Conservation (phyloP, 2,329 filamentous ascomycete species). For the Scopulariopsis brevicaulis region DNA sequence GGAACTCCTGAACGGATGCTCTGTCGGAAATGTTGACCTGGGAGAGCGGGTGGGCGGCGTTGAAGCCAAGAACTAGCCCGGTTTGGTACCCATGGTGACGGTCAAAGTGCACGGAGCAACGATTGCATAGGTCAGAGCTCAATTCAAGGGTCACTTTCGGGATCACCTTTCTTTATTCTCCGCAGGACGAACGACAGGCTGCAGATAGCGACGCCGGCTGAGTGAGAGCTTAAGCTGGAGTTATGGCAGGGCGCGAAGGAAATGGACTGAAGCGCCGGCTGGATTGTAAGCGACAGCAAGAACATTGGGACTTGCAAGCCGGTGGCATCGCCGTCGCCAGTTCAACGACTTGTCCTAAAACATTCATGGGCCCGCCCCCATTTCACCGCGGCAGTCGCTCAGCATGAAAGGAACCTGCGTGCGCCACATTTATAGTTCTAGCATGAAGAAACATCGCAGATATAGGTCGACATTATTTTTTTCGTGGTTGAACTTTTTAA, state of each 20-base stretch:
- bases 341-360: too few species aligned
- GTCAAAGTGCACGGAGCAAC: not conserved
- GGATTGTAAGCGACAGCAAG: not conserved
- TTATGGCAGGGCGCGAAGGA: not conserved
- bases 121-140: not conserved
- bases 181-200: not conserved
- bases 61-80: slow-evolving; percentile 32
- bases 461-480: too few species aligned
- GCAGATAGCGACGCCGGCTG: not conserved
- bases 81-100: slow-evolving; percentile 2
- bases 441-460: too few species aligned
- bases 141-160: too few species aligned
- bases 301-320: too few species aligned
- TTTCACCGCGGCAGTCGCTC: too few species aligned
- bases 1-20: slow-evolving; percentile 46
- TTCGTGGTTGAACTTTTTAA: too few species aligned
- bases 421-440: too few species aligned
- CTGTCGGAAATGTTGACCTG: slow-evolving; percentile 36
- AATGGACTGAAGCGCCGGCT: slow-evolving; percentile 1
- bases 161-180: not conserved
- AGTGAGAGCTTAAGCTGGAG: slow-evolving; percentile 1
- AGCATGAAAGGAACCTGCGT: too few species aligned
- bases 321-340: too few species aligned
- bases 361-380: too few species aligned
- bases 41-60: slow-evolving; percentile 42